Evolutionary conservation across 1,139 yeast species (phyloP), one percentile per base, ranked within the genome.

Genomic region (Pichia sp.): DNA sequence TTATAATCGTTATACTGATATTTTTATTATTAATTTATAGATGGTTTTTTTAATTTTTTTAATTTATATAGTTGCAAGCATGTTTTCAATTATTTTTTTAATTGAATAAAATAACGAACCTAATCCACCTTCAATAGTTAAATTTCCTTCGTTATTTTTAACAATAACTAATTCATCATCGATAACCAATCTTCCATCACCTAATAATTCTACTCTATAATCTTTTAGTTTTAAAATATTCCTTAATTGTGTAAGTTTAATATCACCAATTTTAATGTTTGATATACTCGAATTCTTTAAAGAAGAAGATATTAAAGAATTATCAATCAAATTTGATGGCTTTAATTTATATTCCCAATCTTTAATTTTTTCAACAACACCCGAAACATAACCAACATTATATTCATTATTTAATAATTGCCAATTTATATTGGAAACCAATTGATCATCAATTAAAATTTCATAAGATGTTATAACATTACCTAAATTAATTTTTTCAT

Each of bases 141-240:
- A 76, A 58, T 84, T 84, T 35, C 97, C 96, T 40, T 89, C 89
- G 9, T 78, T 76, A 3, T 85, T 73, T 62, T 92, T 90, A 48
- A 87, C 70, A 8, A 92, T 78, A 1, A 90, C 82, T 26, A 92
- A 76, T 45, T 69, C 69, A 49, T 84, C 86, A 57, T 90, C 90
- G 34, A 95, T 85, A 8, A 90, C 95, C 42, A 92, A 68, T 0
- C 90, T 81, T 61, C 97, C 98, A 61, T 89, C 97, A 46, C 97
- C 94, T 59, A 85, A 80, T 61, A 92, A 87, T 58, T 90, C 97
- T 0, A 96, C 96, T 46, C 71, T 70, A 55, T 84, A 76, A 45
- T 87, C 84, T 42, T 68, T 65, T 22, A 71, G 69, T 28, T 74
- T 64, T 40, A 90, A 68, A 48, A 74, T 74, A 56, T 79, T 78